Evolutionary conservation across 495 filamentous ascomycete genomes (phyloP).

Genomic region (Daldinia decipiens): DNA sequence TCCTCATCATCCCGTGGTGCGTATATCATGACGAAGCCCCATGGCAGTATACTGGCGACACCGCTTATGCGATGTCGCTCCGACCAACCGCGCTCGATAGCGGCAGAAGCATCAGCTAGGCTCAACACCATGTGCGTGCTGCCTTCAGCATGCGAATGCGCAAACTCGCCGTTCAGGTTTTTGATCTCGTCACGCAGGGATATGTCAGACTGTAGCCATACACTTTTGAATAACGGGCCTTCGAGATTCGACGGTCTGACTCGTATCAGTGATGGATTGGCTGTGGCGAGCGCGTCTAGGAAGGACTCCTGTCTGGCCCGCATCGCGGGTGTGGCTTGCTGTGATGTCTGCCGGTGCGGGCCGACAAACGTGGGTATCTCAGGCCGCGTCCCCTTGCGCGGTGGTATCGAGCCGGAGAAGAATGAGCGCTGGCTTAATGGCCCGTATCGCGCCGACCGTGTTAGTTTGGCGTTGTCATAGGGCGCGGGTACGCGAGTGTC

Average conservation of each 20-base stretch:
- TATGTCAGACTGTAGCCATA: constrained; percentile 22
- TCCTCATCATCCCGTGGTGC: constrained; percentile 48
- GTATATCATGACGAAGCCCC: constrained; percentile 47
- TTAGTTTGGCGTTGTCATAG: constrained; percentile 28
- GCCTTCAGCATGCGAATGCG: constrained; percentile 46
- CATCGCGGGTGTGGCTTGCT: constrained; percentile 3
- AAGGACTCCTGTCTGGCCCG: constrained; percentile 17
- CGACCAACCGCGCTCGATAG: constrained; percentile 47
- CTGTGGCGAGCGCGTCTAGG: constrained; percentile 25
- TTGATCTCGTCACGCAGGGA: constrained; percentile 16
- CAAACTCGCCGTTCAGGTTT: constrained; percentile 40
- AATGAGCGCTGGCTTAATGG: constrained; percentile 34
- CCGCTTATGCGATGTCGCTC: constrained; percentile 47
- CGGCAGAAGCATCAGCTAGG: constrained; percentile 42
- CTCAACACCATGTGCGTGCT: constrained; percentile 45
- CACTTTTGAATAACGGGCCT: constrained; percentile 36
- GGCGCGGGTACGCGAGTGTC: constrained; percentile 38
- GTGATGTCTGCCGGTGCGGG: constrained; percentile 46
- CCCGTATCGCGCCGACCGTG: constrained; percentile 12
- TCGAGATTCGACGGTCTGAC: constrained; percentile 46
- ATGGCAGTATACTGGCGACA: constrained; percentile 30
- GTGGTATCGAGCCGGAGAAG: constrained; percentile 8
- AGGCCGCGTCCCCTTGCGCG: constrained; percentile 35
- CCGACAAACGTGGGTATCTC: constrained; percentile 32
- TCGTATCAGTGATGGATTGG: constrained; percentile 32